Evolutionary conservation across 805 yeast species (phyloP).

Genomic region (Priceomyces castillae): DNA sequence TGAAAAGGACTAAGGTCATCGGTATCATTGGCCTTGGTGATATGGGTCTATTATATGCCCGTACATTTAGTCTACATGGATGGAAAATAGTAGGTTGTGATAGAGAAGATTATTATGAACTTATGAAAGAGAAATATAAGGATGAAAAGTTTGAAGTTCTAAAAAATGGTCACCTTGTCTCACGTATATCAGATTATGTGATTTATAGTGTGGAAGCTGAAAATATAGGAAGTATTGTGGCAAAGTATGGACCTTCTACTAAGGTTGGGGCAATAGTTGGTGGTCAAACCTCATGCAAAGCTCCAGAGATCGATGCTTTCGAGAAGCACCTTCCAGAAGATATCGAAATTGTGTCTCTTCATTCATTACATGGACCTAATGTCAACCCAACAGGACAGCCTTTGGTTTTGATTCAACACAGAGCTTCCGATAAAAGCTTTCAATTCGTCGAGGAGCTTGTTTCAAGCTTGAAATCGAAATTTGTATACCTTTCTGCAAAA

Average conservation of each 20-base stretch:
- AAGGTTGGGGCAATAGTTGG: constrained; percentile 90
- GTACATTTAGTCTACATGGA: constrained; percentile 72
- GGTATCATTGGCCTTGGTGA: constrained; percentile 97
- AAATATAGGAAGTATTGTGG: constrained; percentile 68
- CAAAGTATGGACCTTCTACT: constrained; percentile 79
- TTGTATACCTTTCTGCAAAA: constrained; percentile 73
- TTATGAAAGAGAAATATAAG: constrained; percentile 37
- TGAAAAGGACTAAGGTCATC: constrained; percentile 47
- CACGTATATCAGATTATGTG: constrained; percentile 76
- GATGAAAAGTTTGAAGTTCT: constrained; percentile 53
- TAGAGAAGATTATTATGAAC: constrained; percentile 59
- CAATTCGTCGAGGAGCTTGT: constrained; percentile 61
- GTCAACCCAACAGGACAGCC: constrained; percentile 92
- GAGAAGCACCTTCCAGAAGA: constrained; percentile 74
- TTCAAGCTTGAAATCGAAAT: constrained; percentile 72
- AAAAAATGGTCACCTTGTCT: constrained; percentile 79
- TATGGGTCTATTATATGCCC: constrained; percentile 91
- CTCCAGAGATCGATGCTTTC: constrained; percentile 84
- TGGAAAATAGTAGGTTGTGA: constrained; percentile 92
- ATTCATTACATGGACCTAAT: constrained; percentile 92
- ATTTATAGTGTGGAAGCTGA: constrained; percentile 95
- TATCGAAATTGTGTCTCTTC: constrained; percentile 80
- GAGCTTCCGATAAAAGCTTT: constrained; percentile 56
- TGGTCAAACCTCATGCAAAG: constrained; percentile 97
- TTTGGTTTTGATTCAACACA: constrained; percentile 76